Base-by-base conservation (phyloP, 768 basidiomycete genomes). In the Lentinula guzmanii region DNA sequence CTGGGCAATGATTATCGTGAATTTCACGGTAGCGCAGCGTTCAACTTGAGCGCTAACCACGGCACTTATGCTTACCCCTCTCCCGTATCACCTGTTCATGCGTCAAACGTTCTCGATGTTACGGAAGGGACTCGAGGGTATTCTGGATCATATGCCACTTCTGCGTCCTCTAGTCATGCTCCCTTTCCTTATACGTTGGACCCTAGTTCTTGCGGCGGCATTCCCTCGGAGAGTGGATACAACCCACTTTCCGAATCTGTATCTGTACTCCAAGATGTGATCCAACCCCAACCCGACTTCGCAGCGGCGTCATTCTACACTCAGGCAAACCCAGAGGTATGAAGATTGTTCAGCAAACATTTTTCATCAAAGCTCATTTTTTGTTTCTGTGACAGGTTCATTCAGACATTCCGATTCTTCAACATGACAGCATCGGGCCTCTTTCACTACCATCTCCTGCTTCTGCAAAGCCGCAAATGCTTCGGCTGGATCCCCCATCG, bases 41-140 rank as follows among this genome's bases (percentile, higher is more conserved):
- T 62, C 34, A 39, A 28, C 51, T 58, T 58, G 24, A 39, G 35
- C 51, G 33, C 52, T 58, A 42, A 59, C 62, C 16, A 50, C 18
- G 50, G 60, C 37, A 52, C 37, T 5, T 59, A 59, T 37, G 46
- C 58, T 50, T 59, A 37, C 54, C 28, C 54, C 24, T 56, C 58
- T 45, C 31, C 58, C 31, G 35, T 35, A 18, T 50, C 58, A 35
- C 58, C 58, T 37, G 45, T 46, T 37, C 43, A 56, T 56, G 11
- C 55, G 9, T 21, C 53, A 13, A 54, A 56, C 15, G 41, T 41
- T 8, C n/a, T 56, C 24, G 55, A 56, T 42, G 55, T 56, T 13
- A 28, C 39, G 24, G 10, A 43, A 15, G 18, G 37, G n/a, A 18
- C n/a, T 13, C 41, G 45, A 8, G 34, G 37, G 16, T 54, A 54